Base-by-base conservation (phyloP, 768 basidiomycete genomes). In the Mycena latifolia region DNA sequence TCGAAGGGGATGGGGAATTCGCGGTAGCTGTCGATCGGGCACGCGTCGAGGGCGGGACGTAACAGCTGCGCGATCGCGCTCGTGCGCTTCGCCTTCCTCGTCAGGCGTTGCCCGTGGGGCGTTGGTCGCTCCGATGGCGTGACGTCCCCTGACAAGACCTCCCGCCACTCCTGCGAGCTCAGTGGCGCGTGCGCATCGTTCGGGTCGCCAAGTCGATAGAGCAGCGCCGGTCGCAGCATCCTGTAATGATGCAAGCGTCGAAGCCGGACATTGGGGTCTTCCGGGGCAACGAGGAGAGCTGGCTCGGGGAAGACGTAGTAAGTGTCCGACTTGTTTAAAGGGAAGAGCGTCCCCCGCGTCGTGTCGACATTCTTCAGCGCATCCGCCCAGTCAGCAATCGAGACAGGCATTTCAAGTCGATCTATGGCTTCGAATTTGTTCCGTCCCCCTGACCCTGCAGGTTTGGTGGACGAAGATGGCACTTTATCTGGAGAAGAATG, bases 291-390 rank as follows among this genome's bases (percentile, higher is more conserved):
- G 27, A 56, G 15, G 11, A 56, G 41, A 8, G 39, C 55, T 5
- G 55, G 55, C 41, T 56, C 55, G 7, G 55, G 55, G 28, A 56
- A 12, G 15, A 56, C 17, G 41, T 56, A 56, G 15, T 48, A 27
- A 5, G 25, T 48, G 25, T 37, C 37, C 9, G 37, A 9, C 15
- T 37, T 37, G 37, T 7, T 3, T 37, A 37, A 14, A 8, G 7
- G 37, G 37, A 3, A 37, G 3, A 37, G 3, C 15, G 37, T 11
- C 6, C 31, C 31, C 31, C 31, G 31, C 11, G 31, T 33, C 31
- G 5, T 11, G 31, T 33, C 31, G 5, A 33, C 31, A 5, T 5
- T 11, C 11, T 33, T 5, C 31, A 33, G 11, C 11, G 31, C 31
- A 33, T 5, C 11, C 31, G 31, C 31, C 31, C 31, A 33, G 31